Evolutionary conservation across 768 basidiomycete species (phyloP).

Genomic region (Gyrodon lividus): DNA sequence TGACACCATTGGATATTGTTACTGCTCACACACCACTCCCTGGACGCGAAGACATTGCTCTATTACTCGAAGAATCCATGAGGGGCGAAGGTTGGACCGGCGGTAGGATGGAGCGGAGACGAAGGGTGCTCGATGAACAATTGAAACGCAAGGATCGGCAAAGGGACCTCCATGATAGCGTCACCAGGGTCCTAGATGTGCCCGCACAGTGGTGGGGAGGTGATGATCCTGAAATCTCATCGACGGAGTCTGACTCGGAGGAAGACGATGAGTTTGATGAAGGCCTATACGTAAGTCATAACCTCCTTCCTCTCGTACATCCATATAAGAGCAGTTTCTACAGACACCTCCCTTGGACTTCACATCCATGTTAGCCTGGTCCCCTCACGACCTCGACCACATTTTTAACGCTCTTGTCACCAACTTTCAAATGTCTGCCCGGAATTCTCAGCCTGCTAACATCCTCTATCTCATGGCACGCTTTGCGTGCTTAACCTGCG

Average conservation of each 20-base stretch:
- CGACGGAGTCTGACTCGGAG: conserved; percentile 45
- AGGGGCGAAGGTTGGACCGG: conserved; percentile 80
- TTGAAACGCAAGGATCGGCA: conserved; percentile 52
- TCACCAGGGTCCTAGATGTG: conserved; percentile 57
- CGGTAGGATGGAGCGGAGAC: conserved; percentile 69
- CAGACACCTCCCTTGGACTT: conserved; percentile 77
- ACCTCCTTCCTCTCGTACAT: not conserved
- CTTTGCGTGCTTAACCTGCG: conserved; percentile 91
- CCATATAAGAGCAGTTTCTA: conserved; percentile 9
- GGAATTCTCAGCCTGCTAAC: conserved; percentile 86
- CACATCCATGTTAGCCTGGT: conserved; percentile 91
- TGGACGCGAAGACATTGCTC: conserved; percentile 79
- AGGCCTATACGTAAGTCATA: conserved; percentile 44
- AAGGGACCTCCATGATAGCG: conserved; percentile 54
- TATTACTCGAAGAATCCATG: conserved; percentile 90
- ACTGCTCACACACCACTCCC: conserved; percentile 79
- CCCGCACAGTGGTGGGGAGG: conserved; percentile 66
- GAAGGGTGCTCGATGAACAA: conserved; percentile 57
- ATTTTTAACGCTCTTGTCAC: conserved; percentile 83
- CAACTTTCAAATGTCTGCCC: conserved; percentile 66
- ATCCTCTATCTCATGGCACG: conserved; percentile 86
- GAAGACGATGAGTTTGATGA: conserved; percentile 50
- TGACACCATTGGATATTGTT: conserved; percentile 89
- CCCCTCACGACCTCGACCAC: conserved; percentile 70
- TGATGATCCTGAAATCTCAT: conserved; percentile 43